Conservation (phyloP, 208 protist genomes). For the Strigomonas culicis region DNA sequence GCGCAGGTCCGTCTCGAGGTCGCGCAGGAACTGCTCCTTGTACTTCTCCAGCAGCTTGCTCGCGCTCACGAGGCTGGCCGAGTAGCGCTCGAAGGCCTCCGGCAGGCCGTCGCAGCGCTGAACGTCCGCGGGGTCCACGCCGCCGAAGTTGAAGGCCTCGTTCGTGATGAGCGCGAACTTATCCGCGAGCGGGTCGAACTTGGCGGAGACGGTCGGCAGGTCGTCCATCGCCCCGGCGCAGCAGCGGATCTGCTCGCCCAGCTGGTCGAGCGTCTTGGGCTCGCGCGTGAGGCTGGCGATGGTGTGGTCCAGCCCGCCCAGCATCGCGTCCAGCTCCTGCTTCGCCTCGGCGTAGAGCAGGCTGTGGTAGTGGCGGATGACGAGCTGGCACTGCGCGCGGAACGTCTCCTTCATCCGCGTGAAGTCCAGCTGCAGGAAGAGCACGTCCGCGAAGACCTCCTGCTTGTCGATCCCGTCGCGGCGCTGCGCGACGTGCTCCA, state of each 20-base stretch:
- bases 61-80: conserved; percentile 66
- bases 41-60: conserved; percentile 90
- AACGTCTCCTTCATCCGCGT: conserved; percentile 96
- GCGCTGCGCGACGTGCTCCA: conserved; percentile 93
- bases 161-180: conserved; percentile 93
- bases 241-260: conserved; percentile 88
- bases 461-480: conserved; percentile 94
- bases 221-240: conserved; percentile 80
- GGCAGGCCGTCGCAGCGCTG: conserved; percentile 82
- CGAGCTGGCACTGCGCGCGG: conserved; percentile 93
- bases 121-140: conserved; percentile 76
- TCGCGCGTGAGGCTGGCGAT: conserved; percentile 68
- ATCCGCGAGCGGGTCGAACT: conserved; percentile 93
- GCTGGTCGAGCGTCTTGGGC: conserved; percentile 93
- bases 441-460: conserved; percentile 92
- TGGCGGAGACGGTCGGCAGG: conserved; percentile 68
- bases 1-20: conserved; percentile 90
- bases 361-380: conserved; percentile 94
- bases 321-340: conserved; percentile 89
- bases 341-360: conserved; percentile 93
- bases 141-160: conserved; percentile 83
- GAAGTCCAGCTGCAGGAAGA: conserved; percentile 96
- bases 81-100: conserved; percentile 88
- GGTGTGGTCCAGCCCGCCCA: conserved; percentile 83
- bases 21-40: conserved; percentile 94